Base-by-base conservation (phyloP, 768 basidiomycete genomes). In the Butyriboletus loyo region DNA sequence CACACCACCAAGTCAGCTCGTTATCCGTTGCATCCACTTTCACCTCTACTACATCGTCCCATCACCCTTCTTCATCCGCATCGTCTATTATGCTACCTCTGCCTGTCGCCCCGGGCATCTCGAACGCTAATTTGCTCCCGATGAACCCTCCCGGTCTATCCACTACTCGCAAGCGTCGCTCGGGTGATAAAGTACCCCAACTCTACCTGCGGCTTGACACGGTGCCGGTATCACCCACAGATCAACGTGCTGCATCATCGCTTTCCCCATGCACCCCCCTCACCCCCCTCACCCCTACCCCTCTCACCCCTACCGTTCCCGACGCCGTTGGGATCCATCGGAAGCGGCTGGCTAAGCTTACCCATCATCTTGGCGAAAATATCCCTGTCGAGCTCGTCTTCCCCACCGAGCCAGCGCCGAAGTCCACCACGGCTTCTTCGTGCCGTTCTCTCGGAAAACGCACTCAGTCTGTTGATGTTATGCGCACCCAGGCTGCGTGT, bases 301-400 rank as follows among this genome's bases (percentile, higher is more conserved):
- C 69, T 22, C 44, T 39, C 15, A 60, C 61, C 0, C 67, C 68
- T 17, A 30, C 13, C 5, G n/a, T 50, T 15, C 65, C 66, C 7
- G 60, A 71, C 43, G 52, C 66, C 6, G 59, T 69, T 1, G 73
- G 72, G 54, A 57, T 70, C 17, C 72, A 75, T 19, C 64, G 82
- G 39, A 73, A 71, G 56, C 79, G 78, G 56, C 75, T 84, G 75
- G 81, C 79, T 7, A 85, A 85, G 65, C 73, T 85, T 31, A 63
- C 73, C 2, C 75, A 82, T 38, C 81, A 80, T 22, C 71, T 85
- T 7, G 84, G 84, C 31, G 82, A 84, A 66, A 77, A 76, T 53
- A 71, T 85, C 35, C 84, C 84, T 15, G 63, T 75, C 3, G 82
- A 83, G 59, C 75, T 85, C 24, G 75, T 85, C 39, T 69, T 74